phyloP scores from a whole-genome alignment of 768 basidiomycete genomes.

The Coprinopsis strossmayeri region DNA sequence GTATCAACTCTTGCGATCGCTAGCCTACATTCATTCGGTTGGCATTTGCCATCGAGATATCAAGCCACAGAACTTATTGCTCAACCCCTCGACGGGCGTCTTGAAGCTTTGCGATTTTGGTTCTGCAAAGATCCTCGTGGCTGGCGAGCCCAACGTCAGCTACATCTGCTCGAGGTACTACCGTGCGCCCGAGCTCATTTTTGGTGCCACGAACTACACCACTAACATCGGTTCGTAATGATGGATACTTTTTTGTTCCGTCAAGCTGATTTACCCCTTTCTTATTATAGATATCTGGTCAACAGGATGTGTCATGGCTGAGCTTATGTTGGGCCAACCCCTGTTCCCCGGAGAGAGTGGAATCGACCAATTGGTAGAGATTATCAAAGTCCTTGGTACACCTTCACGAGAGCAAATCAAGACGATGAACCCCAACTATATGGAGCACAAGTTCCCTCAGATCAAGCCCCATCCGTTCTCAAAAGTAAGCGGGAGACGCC shows the following conservation, averaged over 20 bases:
- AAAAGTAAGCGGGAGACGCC: conserved; percentile 51
- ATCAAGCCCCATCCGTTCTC: conserved; percentile 99
- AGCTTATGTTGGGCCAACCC: conserved; percentile 98
- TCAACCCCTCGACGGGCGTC: conserved; percentile 95
- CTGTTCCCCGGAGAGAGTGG: conserved; percentile 98
- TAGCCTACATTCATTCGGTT: conserved; percentile 98
- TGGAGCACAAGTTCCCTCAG: conserved; percentile 99
- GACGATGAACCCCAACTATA: conserved; percentile 99
- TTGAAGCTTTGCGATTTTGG: conserved; percentile 99
- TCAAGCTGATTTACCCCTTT: conserved; percentile 11
- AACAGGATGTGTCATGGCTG: conserved; percentile 99
- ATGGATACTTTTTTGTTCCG: conserved; percentile 5
- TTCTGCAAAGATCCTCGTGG: conserved; percentile 95
- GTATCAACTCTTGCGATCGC: conserved; percentile 97
- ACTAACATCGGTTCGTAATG: conserved; percentile 86
- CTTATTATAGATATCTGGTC: conserved; percentile 86
- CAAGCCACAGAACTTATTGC: conserved; percentile 97
- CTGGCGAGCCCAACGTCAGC: conserved; percentile 97
- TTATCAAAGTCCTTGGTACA: conserved; percentile 98
- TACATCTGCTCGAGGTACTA: conserved; percentile 99
- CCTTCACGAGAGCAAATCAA: conserved; percentile 99
- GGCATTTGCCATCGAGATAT: conserved; percentile 99
- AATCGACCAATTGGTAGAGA: conserved; percentile 98
- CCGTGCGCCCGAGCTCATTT: conserved; percentile 97
- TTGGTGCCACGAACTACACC: conserved; percentile 99